Percentiles rank a stretch among this genome's conserved stretches.
phyloP scores from a whole-genome alignment of 139 green algal genomes.

The Chlamydomonas incerta region DNA sequence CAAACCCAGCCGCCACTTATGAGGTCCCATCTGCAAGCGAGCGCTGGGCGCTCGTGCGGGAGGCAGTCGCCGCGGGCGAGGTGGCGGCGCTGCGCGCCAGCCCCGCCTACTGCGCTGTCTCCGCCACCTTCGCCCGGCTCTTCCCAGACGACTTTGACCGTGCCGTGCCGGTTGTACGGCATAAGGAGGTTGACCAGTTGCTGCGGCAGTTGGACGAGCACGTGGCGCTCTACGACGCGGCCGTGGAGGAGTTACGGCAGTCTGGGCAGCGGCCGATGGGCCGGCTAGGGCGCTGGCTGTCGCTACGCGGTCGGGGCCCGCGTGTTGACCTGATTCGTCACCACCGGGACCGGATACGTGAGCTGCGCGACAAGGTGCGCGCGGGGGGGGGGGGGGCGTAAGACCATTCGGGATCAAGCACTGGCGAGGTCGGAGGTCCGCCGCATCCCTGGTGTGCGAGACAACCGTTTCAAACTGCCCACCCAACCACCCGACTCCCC shows the following conservation, averaged over 20 bases:
- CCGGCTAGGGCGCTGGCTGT: not conserved
- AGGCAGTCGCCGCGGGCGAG: not conserved
- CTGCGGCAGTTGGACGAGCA: slow-evolving; percentile 51
- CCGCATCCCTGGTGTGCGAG: too few relatives aligned
- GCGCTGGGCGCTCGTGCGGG: slow-evolving; percentile 19
- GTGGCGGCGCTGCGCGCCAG: not conserved
- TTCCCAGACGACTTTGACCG: slow-evolving; percentile 76
- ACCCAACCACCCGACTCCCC: not conserved
- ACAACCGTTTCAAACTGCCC: too few relatives aligned
- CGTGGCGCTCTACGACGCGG: slow-evolving; percentile 6
- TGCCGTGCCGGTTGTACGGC: slow-evolving; percentile 52
- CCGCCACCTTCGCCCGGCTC: slow-evolving; percentile 47
- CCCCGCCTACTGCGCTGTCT: slow-evolving; percentile 2
- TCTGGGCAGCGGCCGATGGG: not conserved
- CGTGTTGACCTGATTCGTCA: slow-evolving; percentile 26
- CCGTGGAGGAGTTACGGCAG: not conserved
- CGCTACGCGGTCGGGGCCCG: not conserved
- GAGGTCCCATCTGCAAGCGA: too few relatives aligned
- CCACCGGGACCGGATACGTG: slow-evolving; percentile 34
- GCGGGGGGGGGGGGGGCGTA: not conserved
- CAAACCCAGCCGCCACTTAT: too few relatives aligned
- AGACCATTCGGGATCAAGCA: too few relatives aligned
- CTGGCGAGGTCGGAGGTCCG: too few relatives aligned
- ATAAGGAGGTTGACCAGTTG: slow-evolving; percentile 67
- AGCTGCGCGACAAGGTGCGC: slow-evolving; percentile 44